Base-by-base conservation (phyloP, 106 monocot species). In the Acorus gramineus region DNA sequence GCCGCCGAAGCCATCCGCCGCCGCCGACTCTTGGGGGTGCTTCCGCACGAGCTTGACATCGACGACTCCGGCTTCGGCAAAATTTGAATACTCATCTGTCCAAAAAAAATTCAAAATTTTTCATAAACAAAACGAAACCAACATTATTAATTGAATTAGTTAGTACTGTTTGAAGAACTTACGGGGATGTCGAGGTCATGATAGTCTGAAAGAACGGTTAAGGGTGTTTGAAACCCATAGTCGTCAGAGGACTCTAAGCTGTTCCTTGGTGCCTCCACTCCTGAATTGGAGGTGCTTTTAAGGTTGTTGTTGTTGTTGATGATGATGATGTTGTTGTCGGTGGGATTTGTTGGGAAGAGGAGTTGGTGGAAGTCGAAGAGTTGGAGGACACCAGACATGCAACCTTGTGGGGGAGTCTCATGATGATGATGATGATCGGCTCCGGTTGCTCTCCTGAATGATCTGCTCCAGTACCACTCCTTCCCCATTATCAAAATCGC, bases 201-300 rank as follows among this genome's bases (percentile, higher is more conserved):
- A 53, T 73, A 79, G 53, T 75, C 78, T 5, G 78, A 74, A 13
- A 42, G 49, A 0, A 72, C 44, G 1, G 51, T 11, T 44, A 42
- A 45, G 6, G 70, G 14, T 7, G 70, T 14, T 11, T 52, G 11
- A 2, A 60, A 47, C 43, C 66, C 61, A 6, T 44, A 50, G 14
- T 83, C 77, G 46, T 79, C 71, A 44, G 28, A 28, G 28, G 69
- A 56, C 69, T 87, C 87, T 8, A 84, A 69, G 72, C 87, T 87
- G 42, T 87, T 87, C 57, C 87, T 83, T 4, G 87, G 87, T 55
- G 87, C 87, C 52, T 87, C 83, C 28, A 83, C 2, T 3, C 87
- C 87, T 82, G 45, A 63, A 56, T 3, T 44, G 2, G 6, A 51
- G 28, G 28, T 28, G 28, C 28, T 28, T 28, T 28, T 28, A 28